Conservation (phyloP, 2,329 filamentous ascomycete species). For the Paracoccidioides brasiliensis region DNA sequence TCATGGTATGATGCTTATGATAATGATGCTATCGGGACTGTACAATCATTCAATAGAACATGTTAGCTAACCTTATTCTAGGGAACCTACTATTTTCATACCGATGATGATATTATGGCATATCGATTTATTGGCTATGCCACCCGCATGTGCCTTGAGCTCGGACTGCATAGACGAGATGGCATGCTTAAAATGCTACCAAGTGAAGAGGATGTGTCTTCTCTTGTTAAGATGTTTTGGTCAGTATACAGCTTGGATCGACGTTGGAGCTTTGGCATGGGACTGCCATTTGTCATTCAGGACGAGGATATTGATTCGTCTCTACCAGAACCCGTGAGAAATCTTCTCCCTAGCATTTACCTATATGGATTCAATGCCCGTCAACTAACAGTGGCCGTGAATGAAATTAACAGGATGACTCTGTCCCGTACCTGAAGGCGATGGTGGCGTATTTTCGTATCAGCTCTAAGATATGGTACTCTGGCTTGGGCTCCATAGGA, state of each 20-base stretch:
- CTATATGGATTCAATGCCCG: not conserved
- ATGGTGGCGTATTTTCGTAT: constrained; percentile 80
- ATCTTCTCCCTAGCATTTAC: not conserved
- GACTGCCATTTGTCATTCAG: constrained; percentile 71
- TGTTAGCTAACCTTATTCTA: constrained; percentile 17
- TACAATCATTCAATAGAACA: not conserved
- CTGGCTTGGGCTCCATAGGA: constrained; percentile 58
- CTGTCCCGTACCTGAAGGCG: constrained; percentile 58
- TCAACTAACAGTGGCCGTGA: constrained; percentile 10
- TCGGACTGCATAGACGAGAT: constrained; percentile 70
- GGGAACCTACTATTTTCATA: constrained; percentile 70
- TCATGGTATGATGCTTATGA: constrained; percentile 1
- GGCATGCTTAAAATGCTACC: constrained; percentile 55
- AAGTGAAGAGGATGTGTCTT: constrained; percentile 53
- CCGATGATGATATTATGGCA: constrained; percentile 70
- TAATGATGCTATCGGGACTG: not conserved
- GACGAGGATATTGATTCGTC: constrained; percentile 74
- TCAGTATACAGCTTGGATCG: constrained; percentile 73
- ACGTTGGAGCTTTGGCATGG: constrained; percentile 80
- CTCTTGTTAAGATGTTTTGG: constrained; percentile 68
- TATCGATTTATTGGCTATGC: constrained; percentile 82
- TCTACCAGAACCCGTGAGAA: constrained; percentile 60
- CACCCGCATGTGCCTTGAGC: constrained; percentile 62
- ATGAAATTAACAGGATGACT: constrained; percentile 23
- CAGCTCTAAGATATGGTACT: constrained; percentile 74